Base-by-base conservation (phyloP, 805 yeast species). In the Saccharomycopsis lassenensis region DNA sequence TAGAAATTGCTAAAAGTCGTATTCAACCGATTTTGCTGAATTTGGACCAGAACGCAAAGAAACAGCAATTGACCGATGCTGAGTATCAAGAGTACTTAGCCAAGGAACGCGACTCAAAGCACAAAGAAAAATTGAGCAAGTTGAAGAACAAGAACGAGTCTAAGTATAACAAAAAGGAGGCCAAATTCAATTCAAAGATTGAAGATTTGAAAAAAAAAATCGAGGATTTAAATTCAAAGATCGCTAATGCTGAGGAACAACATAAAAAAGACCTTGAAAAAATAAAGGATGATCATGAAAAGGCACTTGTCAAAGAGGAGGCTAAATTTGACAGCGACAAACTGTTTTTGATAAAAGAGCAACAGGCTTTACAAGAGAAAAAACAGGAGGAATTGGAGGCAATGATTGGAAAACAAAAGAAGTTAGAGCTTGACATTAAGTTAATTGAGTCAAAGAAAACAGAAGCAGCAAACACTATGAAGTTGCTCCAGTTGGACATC, bases 331-430 rank as follows among this genome's bases (percentile, higher is more conserved):
- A 36, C 2, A 21, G 19, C 5, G 40, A 32, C 15, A 42, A 42
- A 23, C 41, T 36, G 11, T 15, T 24, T 10, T 24, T 42, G 14
- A 28, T 40, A 18, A 36, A 42, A 17, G 39, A 39, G 16, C 43
- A 39, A 16, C 39, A 36, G 15, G 24, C 19, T 11, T 25, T 36
- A 16, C 31, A 32, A 15, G 27, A 31, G 10, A 15, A 32, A 19
- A 33, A 40, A 17, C 39, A 39, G 14, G 17, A 28, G 18, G 40
- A 42, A 25, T 26, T 42, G 21, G 43, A 39, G 19, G 36, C 31
- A 8, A 24, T 42, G 22, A 31, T 24, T 25, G 23, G 32, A 10
- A 29, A 42, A 4, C 46, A 42, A 27, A 42, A 42, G 44, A 36
- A 39, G 23, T 20, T 38, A 20, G 19, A 29, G 16, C 30, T 39